Evolutionary conservation across 2,329 filamentous ascomycete species (phyloP).

Genomic region (Incumbomyces lentus): DNA sequence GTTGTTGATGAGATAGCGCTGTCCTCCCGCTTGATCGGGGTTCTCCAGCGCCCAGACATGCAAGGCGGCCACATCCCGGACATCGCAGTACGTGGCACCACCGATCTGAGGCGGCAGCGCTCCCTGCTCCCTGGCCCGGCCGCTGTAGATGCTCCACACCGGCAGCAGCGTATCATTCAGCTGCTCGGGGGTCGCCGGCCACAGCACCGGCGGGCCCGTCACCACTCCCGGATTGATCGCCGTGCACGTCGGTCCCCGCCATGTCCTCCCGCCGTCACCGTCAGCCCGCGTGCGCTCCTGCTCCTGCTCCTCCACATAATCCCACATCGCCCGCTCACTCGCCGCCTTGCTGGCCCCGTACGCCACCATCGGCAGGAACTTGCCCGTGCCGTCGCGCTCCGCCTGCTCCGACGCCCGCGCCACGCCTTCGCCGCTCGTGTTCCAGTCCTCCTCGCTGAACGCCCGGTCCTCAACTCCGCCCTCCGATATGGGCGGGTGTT

Average conservation of each 20-base stretch:
- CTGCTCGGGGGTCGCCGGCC: constrained; percentile 11
- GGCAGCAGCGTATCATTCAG: constrained; percentile 20
- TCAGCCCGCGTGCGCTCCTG: neutral
- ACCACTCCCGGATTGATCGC: constrained; percentile 20
- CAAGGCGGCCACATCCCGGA: constrained; percentile 20
- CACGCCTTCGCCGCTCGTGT: constrained; percentile 26
- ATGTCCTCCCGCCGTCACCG: neutral
- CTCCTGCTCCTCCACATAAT: constrained; percentile 9
- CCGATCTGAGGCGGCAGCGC: constrained; percentile 17
- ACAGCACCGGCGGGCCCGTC: constrained; percentile 19
- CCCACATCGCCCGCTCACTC: constrained; percentile 19
- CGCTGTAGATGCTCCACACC: constrained; percentile 19
- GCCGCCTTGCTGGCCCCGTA: constrained; percentile 20
- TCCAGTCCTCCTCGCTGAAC: constrained; percentile 27
- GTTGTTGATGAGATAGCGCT: constrained; percentile 17
- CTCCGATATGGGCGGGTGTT: constrained; percentile 7
- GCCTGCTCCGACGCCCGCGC: constrained; percentile 16
- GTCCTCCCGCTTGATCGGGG: constrained; percentile 13
- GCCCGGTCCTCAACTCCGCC: constrained; percentile 3
- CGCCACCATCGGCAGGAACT: constrained; percentile 14
- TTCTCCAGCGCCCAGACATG: constrained; percentile 19
- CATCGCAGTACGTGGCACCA: constrained; percentile 19
- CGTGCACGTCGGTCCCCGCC: constrained; percentile 10
- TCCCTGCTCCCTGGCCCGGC: constrained; percentile 1
- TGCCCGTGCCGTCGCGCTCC: neutral